phyloP scores from a whole-genome alignment of 129 eudicot species.

The Scalesia atractyloides region DNA sequence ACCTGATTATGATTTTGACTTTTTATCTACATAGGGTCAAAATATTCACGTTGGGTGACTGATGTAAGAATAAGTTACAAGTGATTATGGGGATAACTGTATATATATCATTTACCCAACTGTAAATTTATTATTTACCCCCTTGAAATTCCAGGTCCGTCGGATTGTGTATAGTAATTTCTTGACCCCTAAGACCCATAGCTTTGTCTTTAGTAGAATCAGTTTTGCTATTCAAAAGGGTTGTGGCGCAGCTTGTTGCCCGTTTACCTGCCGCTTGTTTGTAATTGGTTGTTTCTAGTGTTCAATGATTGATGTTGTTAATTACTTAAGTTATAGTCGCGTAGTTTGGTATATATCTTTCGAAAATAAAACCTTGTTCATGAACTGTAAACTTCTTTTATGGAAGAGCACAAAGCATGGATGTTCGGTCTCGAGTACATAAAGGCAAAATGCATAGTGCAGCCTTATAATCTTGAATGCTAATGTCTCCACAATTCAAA shows the following conservation, averaged over 20 bases:
- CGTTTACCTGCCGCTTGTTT: too few species aligned
- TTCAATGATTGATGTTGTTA: conserved; percentile 4
- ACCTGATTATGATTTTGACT: not conserved
- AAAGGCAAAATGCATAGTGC: conserved; percentile 4
- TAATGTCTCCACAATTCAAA: not conserved
- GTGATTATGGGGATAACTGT: not conserved
- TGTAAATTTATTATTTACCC: not conserved
- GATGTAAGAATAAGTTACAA: not conserved
- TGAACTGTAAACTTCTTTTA: conserved; percentile 1
- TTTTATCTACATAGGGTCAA: not conserved
- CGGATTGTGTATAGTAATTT: too few species aligned
- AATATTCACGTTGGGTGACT: not conserved
- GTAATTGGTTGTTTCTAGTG: too few species aligned
- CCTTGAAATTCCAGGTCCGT: too few species aligned
- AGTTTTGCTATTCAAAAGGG: too few species aligned
- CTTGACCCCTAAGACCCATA: too few species aligned
- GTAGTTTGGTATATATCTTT: not conserved
- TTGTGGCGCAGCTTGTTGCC: too few species aligned
- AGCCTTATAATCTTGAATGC: not conserved
- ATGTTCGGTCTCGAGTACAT: not conserved
- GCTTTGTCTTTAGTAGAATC: too few species aligned
- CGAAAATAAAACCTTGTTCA: not conserved
- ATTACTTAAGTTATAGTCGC: not conserved
- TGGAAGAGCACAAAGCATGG: not conserved
- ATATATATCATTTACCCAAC: not conserved